Evolutionary conservation across 2,329 filamentous ascomycete species (phyloP), one percentile per base, ranked within the genome.

Genomic region (Diaporthe citrichinensis): DNA sequence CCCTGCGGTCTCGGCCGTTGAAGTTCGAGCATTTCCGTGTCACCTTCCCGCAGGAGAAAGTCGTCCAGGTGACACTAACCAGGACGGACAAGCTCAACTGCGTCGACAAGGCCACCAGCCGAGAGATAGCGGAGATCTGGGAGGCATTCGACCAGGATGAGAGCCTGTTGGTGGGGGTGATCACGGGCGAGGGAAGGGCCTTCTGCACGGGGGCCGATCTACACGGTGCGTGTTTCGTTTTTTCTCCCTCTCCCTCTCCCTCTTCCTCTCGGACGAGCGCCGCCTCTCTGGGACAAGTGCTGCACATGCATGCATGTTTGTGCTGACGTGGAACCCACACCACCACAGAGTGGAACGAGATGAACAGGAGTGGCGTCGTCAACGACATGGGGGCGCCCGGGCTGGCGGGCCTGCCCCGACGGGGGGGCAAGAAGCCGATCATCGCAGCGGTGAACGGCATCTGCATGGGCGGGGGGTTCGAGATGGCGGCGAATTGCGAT

Each of bases 381-480:
- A 78, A 78, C 62, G 78, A 79, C 59, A 84, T 84, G 81, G 82
- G 86, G 0, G 81, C 85, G 0, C 84, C 86, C 4, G 92, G 92
- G 1, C 92, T 94, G 74, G 92, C 89, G 28, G 92, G 89, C 0
- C 84, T 94, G 41, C 90, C 90, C 46, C 90, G 92, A 59, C 87
- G 93, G n/a, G 82, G 83, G 23, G 93, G 93, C 58, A 90, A 90
- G 83, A 95, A 95, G 80, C 94, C 94, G n/a, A 87, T 95, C 76
- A 90, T 95, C 67, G 92, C 91, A 3, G 94, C 94, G 1, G 92
- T 95, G n/a, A 94, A 94, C 80, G 94, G 94, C 23, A 86, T 93
- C 49, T 93, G 92, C 77, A 88, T 94, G 76, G 94, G 94, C 25
- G 94, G 93, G 71, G 94, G 93, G 1, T 91, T 93, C 81, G 94